phyloP scores from a whole-genome alignment of 2,329 filamentous ascomycete species.

The Pseudofabraea citricarpa region DNA sequence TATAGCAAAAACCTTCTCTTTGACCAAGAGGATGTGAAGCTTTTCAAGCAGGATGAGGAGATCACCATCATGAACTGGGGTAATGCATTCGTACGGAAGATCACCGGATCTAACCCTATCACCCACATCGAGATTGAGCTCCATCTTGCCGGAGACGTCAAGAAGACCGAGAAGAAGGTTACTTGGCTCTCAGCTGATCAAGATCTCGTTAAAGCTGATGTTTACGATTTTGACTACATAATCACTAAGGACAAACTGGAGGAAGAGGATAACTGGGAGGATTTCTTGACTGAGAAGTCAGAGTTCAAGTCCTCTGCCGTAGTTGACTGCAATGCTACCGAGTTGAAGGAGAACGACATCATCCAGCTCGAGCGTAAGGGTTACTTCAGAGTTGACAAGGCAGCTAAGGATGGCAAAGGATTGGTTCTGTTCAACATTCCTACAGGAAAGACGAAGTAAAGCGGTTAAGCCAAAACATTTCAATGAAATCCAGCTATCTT shows the following conservation, averaged over 20 bases:
- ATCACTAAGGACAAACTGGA: conserved; percentile 93
- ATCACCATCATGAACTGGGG: conserved; percentile 98
- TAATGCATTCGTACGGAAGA: conserved; percentile 73
- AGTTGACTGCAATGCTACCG: conserved; percentile 75
- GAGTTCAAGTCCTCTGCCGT: conserved; percentile 69
- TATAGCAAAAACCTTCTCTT: conserved; percentile 73
- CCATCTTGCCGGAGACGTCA: conserved; percentile 90
- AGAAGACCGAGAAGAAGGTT: conserved; percentile 93
- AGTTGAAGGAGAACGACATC: conserved; percentile 81
- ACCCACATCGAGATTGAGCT: conserved; percentile 74
- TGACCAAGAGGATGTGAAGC: conserved; percentile 81
- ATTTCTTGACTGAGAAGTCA: conserved; percentile 71
- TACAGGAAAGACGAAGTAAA: conserved; percentile 50
- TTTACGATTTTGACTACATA: conserved; percentile 93
- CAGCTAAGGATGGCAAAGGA: conserved; percentile 51
- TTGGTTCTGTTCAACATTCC: conserved; percentile 67
- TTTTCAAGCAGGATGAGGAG: conserved; percentile 80
- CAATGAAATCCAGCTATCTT: no score
- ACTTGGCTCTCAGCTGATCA: conserved; percentile 84
- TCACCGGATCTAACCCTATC: conserved; percentile 55
- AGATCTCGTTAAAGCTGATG: conserved; percentile 73
- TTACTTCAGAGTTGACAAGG: conserved; percentile 78
- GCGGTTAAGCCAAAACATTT: neutral
- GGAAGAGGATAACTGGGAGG: conserved; percentile 80
- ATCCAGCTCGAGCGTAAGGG: conserved; percentile 94